Evolutionary conservation across 2,329 filamentous ascomycete species (phyloP), one percentile per base, ranked within the genome.

Genomic region (Ceratocystis huliohia): DNA sequence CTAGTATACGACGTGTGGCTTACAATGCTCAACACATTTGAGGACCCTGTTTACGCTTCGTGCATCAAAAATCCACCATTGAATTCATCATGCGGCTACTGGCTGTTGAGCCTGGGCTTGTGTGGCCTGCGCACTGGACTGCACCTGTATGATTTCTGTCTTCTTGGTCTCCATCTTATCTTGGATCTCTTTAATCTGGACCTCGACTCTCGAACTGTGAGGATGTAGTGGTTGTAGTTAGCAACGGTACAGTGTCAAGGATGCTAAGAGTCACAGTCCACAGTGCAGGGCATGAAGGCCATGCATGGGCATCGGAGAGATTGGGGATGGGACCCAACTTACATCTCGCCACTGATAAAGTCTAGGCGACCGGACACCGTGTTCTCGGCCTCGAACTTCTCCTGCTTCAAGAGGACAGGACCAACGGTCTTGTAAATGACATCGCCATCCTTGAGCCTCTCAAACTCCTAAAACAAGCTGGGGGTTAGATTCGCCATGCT

Each of bases 391-490:
- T 99, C 94, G 1, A 84, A 79, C 75, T 89, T 92, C 67, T 97
- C 94, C 76, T 99, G 94, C 81, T 97, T 96, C 73, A 99, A 77
- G 46, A 99, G 79, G 5, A 97, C 89, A 0, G 94, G 94, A 0
- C 94, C 94, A 61, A 96, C 86, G 53, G 96, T 84, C 78, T 97
- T 99, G 84, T 96, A 99, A 75, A 99, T 96, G 70, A 86, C 90
- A 73, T 95, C 88, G 71, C 88, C 88, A 46, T 92, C 87, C 71
- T 86, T 84, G 68, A 97, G 81, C 65, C 82, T 81, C 50, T 84
- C 81, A 75, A 97, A 97, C 76, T 97, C 93, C 87, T 94, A 70
- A 44, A 17, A 10, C 48, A 7, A 45, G 22, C 74, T 66, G 74
- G 68, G 68, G 57, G 56, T 33, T 61, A 22, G 62, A 69, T 45